A percentile compares a stretch with the other conserved stretches of the same genome.
phyloP scores from a whole-genome alignment of 2,329 filamentous ascomycete species.

The Aphanocladium album region DNA sequence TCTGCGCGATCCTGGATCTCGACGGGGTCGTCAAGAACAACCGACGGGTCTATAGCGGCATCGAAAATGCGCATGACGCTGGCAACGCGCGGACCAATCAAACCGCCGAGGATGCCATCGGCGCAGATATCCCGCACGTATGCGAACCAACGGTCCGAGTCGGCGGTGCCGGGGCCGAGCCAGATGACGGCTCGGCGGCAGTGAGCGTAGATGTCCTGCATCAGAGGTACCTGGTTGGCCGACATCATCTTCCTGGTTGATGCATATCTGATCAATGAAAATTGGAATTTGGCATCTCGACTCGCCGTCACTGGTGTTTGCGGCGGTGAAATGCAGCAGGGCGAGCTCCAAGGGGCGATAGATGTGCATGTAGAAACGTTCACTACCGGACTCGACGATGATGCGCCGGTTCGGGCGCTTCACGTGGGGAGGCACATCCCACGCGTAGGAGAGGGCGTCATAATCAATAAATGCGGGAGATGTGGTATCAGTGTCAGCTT shows the following conservation, averaged over 20 bases:
- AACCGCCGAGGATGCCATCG: slow-evolving; percentile 19
- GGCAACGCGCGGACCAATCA: slow-evolving; percentile 21
- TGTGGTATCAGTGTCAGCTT: slow-evolving; percentile 13
- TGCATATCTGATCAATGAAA: slow-evolving; percentile 29
- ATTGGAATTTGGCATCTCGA: slow-evolving; percentile 16
- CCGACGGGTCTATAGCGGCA: slow-evolving; percentile 21
- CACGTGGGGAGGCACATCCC: slow-evolving; percentile 17
- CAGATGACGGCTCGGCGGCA: slow-evolving; percentile 23
- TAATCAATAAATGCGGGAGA: slow-evolving; percentile 16
- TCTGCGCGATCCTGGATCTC: slow-evolving; percentile 23
- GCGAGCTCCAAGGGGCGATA: slow-evolving; percentile 26
- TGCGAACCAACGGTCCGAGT: slow-evolving; percentile 20
- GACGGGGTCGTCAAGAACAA: slow-evolving; percentile 16
- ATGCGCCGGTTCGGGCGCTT: slow-evolving; percentile 20
- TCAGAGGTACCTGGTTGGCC: slow-evolving; percentile 24
- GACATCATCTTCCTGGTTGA: slow-evolving; percentile 22
- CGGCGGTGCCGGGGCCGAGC: slow-evolving; percentile 22
- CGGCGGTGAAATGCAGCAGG: slow-evolving; percentile 19
- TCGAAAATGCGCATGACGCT: slow-evolving; percentile 24
- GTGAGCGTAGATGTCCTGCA: slow-evolving; percentile 25
- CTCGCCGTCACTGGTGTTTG: neutral
- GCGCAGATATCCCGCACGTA: slow-evolving; percentile 15
- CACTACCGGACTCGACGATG: slow-evolving; percentile 19
- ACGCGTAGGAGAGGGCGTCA: slow-evolving; percentile 28
- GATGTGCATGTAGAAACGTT: slow-evolving; percentile 18